Base-by-base conservation (phyloP, 306 rosid genomes). In the Rubus idaeus region DNA sequence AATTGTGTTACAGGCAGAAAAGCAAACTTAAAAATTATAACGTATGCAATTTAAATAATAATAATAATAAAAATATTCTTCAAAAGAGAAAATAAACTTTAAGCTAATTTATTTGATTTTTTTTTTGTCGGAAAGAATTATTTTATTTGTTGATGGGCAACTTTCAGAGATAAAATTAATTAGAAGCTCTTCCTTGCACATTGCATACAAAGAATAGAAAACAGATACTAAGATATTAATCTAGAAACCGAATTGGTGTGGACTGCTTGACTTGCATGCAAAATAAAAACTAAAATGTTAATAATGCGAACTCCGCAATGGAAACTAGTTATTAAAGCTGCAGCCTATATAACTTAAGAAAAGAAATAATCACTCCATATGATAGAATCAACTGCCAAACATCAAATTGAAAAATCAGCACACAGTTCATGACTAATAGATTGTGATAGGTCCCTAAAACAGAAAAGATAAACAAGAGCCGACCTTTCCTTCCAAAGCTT, bases 401-500 rank as follows among this genome's bases (percentile, higher is more conserved):
- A 40, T 37, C 40, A 46, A 74, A 49, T 30, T 16, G 70, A 14
- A 58, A 30, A 46, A 62, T 7, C 61, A 49, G 61, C 26, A 3
- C 61, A 30, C 10, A 39, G 41, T 47, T 30, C 64, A 45, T 1
- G 4, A 26, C 17, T 58, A 44, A 8, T 30, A 10, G 2, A 74
- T 45, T 16, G 35, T 6, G 26, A 46, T 61, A 26, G 44, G 30
- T 62, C n/a, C 39, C 58, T 14, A 8, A 61, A 52, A 50, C 56
- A 56, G 42, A 62, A 47, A 62, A 68, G 13, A 80, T 16, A 55
- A 75, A 20, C 56, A 78, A 79, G 62, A 76, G 77, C 89, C 39
- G 63, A 95, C 99, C 99, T 92, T 95, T 83, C 99, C 99, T 83
- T 92, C 99, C 84, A 95, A 87, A 73, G 98, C 95, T 78, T 95